These are phyloP conservation scores for Apiospora rasikravindrae DNA, from an alignment of 2,329 filamentous ascomycete species.

Conservation along the genomic window DNA sequence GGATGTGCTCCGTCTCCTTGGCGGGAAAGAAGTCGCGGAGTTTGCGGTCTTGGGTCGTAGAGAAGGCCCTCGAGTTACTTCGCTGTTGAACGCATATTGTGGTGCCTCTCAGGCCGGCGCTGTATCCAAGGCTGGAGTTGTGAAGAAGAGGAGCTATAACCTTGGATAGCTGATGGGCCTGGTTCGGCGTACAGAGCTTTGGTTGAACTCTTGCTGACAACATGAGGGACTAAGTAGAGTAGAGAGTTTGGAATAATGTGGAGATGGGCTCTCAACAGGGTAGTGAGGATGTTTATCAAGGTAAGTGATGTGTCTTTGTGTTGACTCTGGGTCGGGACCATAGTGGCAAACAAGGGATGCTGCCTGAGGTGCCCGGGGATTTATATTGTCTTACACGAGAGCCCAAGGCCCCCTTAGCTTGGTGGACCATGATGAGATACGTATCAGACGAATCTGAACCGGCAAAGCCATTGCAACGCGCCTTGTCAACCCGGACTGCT, in stretches of 20 bases:
- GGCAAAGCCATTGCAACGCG: neutral
- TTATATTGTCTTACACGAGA: neutral
- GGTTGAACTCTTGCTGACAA: conserved; percentile 37
- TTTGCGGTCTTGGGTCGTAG: conserved; percentile 50
- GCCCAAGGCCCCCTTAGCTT: neutral
- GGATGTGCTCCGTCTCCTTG: conserved; percentile 65
- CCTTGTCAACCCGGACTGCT: neutral
- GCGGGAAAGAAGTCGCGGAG: conserved; percentile 68
- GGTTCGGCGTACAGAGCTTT: conserved; percentile 39
- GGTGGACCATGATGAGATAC: neutral
- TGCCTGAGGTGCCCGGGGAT: conserved; percentile 18
- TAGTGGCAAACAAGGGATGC: neutral
- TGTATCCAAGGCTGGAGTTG: conserved; percentile 28
- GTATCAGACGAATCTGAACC: neutral
- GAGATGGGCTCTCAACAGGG: conserved; percentile 10
- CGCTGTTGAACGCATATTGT: conserved; percentile 32
- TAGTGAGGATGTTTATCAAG: neutral
- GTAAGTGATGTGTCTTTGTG: conserved; percentile 1
- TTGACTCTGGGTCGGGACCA: neutral
- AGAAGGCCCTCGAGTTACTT: conserved; percentile 48
- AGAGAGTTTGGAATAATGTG: conserved; percentile 17
- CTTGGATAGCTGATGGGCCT: conserved; percentile 36
- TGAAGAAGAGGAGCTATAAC: conserved; percentile 32
- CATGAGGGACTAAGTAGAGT: conserved; percentile 29
- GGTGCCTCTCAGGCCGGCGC: conserved; percentile 36